phyloP scores from a whole-genome alignment of 306 rosid species.

The Potentilla sterilis region DNA sequence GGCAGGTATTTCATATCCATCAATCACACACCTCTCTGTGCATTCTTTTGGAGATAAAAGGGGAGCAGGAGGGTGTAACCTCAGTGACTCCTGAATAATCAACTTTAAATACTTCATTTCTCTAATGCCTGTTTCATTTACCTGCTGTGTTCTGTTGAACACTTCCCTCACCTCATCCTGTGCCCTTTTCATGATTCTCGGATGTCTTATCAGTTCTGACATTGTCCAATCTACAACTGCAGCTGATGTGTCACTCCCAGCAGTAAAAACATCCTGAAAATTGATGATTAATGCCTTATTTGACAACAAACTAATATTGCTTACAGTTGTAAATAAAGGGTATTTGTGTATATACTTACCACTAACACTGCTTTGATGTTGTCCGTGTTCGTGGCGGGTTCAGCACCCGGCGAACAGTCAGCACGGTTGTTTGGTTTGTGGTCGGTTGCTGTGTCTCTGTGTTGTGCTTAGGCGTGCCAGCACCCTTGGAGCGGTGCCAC shows the following conservation, averaged over 20 bases:
- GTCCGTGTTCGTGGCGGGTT: too few species aligned
- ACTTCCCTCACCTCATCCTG: conserved; percentile 18
- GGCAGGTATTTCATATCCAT: too few species aligned
- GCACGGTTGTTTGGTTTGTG: too few species aligned
- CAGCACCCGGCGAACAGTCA: too few species aligned
- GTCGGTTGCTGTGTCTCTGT: too few species aligned
- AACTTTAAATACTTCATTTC: conserved; percentile 20
- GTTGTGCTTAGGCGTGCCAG: too few species aligned
- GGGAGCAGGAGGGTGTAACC: conserved; percentile 7
- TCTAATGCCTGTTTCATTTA: not conserved
- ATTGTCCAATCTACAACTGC: conserved; percentile 19
- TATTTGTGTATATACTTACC: too few species aligned
- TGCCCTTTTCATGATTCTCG: conserved; percentile 20
- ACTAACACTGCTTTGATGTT: not conserved
- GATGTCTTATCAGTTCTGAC: conserved; percentile 16
- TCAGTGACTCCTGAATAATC: conserved; percentile 13
- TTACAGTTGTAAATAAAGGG: too few species aligned
- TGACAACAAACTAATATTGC: too few species aligned
- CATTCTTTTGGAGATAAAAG: conserved; percentile 16
- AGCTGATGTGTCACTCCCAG: conserved; percentile 20
- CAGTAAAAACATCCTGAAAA: conserved; percentile 16
- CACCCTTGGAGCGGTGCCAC: too few species aligned
- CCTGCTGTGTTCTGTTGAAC: not conserved
- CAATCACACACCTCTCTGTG: conserved; percentile 5
- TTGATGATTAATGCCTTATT: too few species aligned